Evolutionary conservation across 2,329 filamentous ascomycete genomes (phyloP).

Genomic region (Knoxdaviesia proteae): DNA sequence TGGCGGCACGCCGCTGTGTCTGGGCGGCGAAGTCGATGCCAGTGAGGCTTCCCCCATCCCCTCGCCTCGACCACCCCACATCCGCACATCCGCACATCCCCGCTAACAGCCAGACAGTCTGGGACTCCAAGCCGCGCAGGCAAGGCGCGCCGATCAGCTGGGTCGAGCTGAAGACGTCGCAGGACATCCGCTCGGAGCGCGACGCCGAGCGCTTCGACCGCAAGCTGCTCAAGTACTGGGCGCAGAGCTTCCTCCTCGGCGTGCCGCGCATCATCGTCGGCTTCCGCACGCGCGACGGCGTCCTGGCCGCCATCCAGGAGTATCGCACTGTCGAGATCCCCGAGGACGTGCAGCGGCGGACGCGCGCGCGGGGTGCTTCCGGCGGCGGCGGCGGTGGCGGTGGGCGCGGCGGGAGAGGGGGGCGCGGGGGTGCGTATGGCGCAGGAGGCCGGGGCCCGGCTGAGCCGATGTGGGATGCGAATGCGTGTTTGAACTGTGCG

Average conservation of each 20-base stretch:
- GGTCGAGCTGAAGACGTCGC: conserved; percentile 89
- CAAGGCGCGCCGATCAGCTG: conserved; percentile 58
- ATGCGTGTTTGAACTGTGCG: conserved; percentile 83
- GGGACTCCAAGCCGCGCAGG: conserved; percentile 56
- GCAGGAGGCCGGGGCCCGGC: too few relatives aligned
- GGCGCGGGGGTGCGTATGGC: too few relatives aligned
- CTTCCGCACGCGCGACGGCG: conserved; percentile 51
- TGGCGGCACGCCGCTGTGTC: conserved; percentile 49
- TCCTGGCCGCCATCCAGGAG: conserved; percentile 53
- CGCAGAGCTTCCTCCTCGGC: conserved; percentile 83
- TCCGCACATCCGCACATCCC: background rate
- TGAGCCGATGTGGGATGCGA: conserved; percentile 52
- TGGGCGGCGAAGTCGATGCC: conserved; percentile 88
- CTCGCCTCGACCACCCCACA: background rate
- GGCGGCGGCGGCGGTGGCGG: too few relatives aligned
- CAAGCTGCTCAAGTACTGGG: conserved; percentile 91
- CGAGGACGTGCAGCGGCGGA: conserved; percentile 44
- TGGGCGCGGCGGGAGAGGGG: too few relatives aligned
- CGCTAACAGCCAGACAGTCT: conserved; percentile 29
- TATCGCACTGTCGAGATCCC: conserved; percentile 66
- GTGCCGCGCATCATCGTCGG: conserved; percentile 85
- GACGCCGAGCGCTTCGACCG: conserved; percentile 63
- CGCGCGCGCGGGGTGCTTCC: conserved; percentile 24
- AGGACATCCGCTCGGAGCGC: conserved; percentile 43
- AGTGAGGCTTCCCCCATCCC: conserved; percentile 24